phyloP scores from a whole-genome alignment of 2,329 filamentous ascomycete species.

The Stemphylium vesicarium region DNA sequence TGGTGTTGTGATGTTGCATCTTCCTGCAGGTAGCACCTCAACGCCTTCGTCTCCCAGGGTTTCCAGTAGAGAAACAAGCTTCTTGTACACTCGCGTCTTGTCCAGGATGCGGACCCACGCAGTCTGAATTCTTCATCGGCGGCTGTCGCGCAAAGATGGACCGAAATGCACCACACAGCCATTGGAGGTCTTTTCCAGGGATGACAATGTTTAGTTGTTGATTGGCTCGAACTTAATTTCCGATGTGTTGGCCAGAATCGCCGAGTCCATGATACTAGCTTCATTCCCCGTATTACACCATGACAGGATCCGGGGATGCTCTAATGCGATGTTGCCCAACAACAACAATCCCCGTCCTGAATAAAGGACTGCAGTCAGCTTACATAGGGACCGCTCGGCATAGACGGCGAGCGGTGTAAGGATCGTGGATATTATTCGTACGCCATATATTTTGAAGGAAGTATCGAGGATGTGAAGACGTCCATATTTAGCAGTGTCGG shows the following conservation, averaged over 20 bases:
- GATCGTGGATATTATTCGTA: background rate
- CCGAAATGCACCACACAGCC: too few species aligned
- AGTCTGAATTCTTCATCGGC: too few species aligned
- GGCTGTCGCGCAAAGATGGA: too few species aligned
- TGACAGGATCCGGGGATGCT: constrained; percentile 51
- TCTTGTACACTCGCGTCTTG: too few species aligned
- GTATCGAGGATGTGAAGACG: background rate
- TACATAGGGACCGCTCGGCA: background rate
- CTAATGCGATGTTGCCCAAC: background rate
- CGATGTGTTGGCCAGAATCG: background rate
- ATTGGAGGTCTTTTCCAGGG: too few species aligned
- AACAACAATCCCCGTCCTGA: background rate
- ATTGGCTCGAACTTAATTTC: background rate
- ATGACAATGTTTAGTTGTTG: background rate
- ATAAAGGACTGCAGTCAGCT: background rate
- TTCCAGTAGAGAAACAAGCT: too few species aligned
- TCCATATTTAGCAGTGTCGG: background rate
- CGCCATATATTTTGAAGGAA: background rate
- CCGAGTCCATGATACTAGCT: background rate
- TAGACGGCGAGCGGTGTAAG: background rate
- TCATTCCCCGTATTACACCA: background rate
- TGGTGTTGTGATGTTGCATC: too few species aligned
- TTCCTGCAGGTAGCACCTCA: too few species aligned
- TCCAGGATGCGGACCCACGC: too few species aligned
- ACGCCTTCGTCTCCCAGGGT: too few species aligned